Conservation (phyloP, 306 rosid species). For the Styphnolobium japonicum region DNA sequence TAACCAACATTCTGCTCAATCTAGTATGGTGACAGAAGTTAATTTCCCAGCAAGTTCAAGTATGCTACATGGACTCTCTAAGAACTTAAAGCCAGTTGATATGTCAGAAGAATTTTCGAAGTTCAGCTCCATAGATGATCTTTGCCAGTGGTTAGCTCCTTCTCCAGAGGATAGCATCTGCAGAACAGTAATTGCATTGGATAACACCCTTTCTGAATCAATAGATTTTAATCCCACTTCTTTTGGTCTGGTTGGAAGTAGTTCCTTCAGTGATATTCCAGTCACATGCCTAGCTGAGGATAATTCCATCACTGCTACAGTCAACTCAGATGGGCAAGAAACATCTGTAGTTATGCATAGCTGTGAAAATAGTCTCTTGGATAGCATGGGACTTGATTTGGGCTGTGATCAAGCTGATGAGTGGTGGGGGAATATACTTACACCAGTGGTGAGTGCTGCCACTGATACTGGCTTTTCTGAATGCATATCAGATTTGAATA, state of each 20-base stretch:
- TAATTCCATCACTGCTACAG: constrained; percentile 27
- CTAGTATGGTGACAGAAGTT: constrained; percentile 20
- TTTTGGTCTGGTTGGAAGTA: constrained; percentile 38
- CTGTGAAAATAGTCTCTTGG: constrained; percentile 33
- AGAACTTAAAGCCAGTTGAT: constrained; percentile 38
- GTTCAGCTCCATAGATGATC: constrained; percentile 50
- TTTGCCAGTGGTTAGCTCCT: constrained; percentile 59
- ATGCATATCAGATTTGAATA: constrained; percentile 41
- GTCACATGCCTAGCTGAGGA: constrained; percentile 20
- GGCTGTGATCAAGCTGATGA: constrained; percentile 32
- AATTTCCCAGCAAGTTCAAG: constrained; percentile 20
- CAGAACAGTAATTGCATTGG: constrained; percentile 31
- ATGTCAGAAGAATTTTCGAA: constrained; percentile 39
- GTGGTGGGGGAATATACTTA: constrained; percentile 42
- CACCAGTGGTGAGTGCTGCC: constrained; percentile 36
- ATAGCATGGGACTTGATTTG: constrained; percentile 36
- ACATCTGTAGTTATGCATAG: constrained; percentile 23
- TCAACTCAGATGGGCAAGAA: constrained; percentile 31
- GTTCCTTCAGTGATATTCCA: constrained; percentile 16
- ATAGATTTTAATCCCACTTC: constrained; percentile 35
- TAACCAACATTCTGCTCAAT: constrained; percentile 26
- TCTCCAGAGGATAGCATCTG: constrained; percentile 38
- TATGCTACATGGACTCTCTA: constrained; percentile 27
- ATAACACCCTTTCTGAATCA: constrained; percentile 38
- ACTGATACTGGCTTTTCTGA: constrained; percentile 35